Evolutionary conservation across 2,329 filamentous ascomycete genomes (phyloP), one percentile per base, ranked within the genome.

Genomic region (Chaetomium globosum): DNA sequence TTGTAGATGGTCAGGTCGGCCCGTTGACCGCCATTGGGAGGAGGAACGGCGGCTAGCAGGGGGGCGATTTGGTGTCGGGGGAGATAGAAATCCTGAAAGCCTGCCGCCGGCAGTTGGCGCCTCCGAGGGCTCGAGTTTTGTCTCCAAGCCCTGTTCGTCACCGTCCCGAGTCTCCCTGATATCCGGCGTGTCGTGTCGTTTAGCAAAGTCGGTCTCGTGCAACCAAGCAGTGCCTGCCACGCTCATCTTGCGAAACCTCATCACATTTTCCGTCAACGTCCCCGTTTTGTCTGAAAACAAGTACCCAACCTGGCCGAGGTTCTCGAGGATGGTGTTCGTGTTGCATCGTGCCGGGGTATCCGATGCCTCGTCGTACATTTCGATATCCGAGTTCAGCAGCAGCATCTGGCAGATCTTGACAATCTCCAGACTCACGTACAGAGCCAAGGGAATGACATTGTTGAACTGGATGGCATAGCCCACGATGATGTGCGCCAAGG

Each of bases 401-500:
- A 93, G 89, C 72, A 87, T 78, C 75, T 89, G 87, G 1, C 85
- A 90, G 8, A 97, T 81, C 77, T 97, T 98, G 78, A 97, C 89
- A 65, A 97, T 96, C 76, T 98, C 93, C 76, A 98, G 83, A 77
- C 90, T 95, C 72, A 98, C 92, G 70, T 97, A 97, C 0, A 98
- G 84, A 0, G 92, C 96, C n/a, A 97, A 82, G 0, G 93, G 93
- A 68, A 97, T 96, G 78, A 97, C 85, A 2, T 93, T 96, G 75
- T 97, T 97, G 80, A 96, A 96, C 85, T 96, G 94, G 78, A 97
- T 96, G 69, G 97, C 83, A 75, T 91, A 97, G 0, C 90, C 92
- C 49, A 93, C 88, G 69, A 97, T 87, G 56, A 96, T 91, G 43
- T 91, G 87, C 64, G 64, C 53, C 86, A 88, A 71, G 90, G 88